Base-by-base conservation (phyloP, 164 flowering plant species). In the Vitis riparia region DNA sequence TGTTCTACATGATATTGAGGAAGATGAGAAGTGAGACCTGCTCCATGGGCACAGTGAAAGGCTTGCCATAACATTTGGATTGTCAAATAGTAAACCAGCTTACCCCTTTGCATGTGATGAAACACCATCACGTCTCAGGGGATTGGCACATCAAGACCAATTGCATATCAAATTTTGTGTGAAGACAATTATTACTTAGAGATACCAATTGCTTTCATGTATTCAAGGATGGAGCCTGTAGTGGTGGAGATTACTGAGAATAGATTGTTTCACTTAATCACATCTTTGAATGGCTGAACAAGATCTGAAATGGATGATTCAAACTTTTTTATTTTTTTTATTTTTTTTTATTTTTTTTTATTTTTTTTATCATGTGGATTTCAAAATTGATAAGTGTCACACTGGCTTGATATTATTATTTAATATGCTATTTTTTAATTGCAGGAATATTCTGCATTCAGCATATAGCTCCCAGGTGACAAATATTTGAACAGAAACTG, bases 181-280 rank as follows among this genome's bases (percentile, higher is more conserved):
- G 72, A 5, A 75, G 85, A 69, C 81, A 82, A 53, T 67, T 84
- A 12, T 62, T 80, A 49, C 83, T 84, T 30, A 78, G 85, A 68
- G 88, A 84, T 75, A 81, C 81, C 11, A 80, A 82, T 68, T 76
- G 88, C 4, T 84, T 84, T 71, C 88, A 84, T 71, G 7, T 78
- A 13, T 82, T 84, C 70, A 72, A 73, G 55, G 73, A 82, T 63
- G 87, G 85, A 29, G n/a, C 66, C 37, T 84, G 87, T 55, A 81
- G 83, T 67, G 81, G 87, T 67, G 77, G 76, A 9, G 83, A 82
- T 76, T 73, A 59, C 15, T 80, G 87, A 85, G 81, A 73, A 84
- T 19, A 8, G 17, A 15, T 3, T 44, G 8, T 63, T 19, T 19
- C 23, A 10, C 11, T 19, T 19, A 19, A 19, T 48, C 7, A 2